phyloP scores from a whole-genome alignment of 1,284 basidiomycete genomes.

The Papiliotrema terrestris region DNA sequence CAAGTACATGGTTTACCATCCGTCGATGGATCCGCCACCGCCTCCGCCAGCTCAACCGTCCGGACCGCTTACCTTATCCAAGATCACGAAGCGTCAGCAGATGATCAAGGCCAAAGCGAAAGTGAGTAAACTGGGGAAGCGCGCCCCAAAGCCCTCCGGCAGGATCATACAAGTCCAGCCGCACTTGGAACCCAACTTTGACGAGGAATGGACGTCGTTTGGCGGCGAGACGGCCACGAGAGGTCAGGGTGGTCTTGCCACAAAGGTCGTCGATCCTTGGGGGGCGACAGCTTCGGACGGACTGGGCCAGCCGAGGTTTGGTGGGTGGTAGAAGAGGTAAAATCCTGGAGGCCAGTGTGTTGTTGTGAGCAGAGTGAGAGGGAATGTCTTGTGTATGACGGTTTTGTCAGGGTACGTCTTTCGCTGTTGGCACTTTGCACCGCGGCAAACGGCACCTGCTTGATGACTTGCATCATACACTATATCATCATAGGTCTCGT shows the following conservation, averaged over 20 bases:
- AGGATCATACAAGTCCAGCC: neutral
- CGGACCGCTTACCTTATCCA: neutral
- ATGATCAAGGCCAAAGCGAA: too few species aligned
- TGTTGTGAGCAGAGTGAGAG: too few species aligned
- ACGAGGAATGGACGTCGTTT: neutral
- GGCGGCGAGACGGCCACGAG: constrained; percentile 3
- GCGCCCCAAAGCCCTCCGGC: neutral
- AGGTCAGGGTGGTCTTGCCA: neutral
- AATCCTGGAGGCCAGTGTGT: too few species aligned
- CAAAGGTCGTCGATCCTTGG: neutral
- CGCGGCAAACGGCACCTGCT: too few species aligned
- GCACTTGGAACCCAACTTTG: constrained; percentile 1
- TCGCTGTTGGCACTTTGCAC: too few species aligned
- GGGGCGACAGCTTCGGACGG: neutral
- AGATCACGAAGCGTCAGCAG: neutral
- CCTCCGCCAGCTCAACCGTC: neutral
- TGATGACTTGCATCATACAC: neutral
- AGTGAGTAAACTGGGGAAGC: too few species aligned
- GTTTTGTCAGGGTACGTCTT: too few species aligned
- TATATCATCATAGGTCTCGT: too few species aligned
- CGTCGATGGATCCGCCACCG: neutral
- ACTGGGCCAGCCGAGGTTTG: neutral
- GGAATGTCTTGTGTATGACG: too few species aligned
- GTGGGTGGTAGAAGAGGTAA: neutral
- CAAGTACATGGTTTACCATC: neutral